Conservation (phyloP, 257 asterid genomes). For the Solanum okadae region DNA sequence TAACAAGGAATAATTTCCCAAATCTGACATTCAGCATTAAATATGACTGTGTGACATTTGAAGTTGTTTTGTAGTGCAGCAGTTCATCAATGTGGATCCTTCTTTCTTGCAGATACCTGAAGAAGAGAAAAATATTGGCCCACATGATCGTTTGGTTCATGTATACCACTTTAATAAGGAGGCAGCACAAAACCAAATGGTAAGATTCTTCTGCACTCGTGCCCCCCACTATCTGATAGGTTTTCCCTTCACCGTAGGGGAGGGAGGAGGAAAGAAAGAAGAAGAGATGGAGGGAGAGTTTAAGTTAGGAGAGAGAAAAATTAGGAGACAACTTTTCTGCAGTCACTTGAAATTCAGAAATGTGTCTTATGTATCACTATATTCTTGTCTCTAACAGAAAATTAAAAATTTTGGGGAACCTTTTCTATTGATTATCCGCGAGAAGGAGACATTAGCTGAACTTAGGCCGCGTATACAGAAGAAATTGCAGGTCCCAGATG, state of each 20-base stretch:
- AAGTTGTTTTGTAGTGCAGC: neutral
- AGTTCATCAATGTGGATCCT: neutral
- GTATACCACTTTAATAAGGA: constrained; percentile 45
- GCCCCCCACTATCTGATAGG: neutral
- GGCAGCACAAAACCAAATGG: constrained; percentile 45
- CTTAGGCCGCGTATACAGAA: constrained; percentile 40
- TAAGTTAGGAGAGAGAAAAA: neutral
- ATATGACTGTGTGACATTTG: neutral
- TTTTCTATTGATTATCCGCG: constrained; percentile 40
- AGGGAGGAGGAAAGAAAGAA: neutral
- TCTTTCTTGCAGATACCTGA: constrained; percentile 27
- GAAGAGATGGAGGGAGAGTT: neutral
- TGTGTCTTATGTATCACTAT: neutral
- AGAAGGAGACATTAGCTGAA: constrained; percentile 36
- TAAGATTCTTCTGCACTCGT: constrained; percentile 2
- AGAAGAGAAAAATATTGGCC: constrained; percentile 35
- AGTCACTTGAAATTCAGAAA: neutral
- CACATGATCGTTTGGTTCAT: constrained; percentile 41
- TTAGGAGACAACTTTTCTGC: neutral
- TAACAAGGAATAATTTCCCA: neutral
- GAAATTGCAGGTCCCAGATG: constrained; percentile 43
- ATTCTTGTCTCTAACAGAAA: constrained; percentile 15
- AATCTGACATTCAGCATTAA: neutral
- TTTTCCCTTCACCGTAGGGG: neutral
- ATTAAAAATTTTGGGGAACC: constrained; percentile 54